Evolutionary conservation across 805 yeast genomes (phyloP).

Genomic region (Teunomyces tritomae): DNA sequence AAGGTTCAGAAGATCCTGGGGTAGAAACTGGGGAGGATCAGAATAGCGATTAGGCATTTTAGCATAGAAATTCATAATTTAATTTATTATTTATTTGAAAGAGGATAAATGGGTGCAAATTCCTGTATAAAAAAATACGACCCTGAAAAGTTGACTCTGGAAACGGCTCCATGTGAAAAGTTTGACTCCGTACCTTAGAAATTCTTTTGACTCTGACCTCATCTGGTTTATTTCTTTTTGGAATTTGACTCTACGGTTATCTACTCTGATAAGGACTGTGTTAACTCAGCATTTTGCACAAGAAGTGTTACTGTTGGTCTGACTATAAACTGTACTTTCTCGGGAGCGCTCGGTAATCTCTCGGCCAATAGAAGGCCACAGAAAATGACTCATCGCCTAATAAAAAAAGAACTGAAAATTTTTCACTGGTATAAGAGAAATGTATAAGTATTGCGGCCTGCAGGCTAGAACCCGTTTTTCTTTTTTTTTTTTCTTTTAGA

Average conservation of each 20-base stretch:
- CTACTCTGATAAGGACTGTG: background rate
- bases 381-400: conserved; percentile 1
- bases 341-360: background rate
- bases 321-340: background rate
- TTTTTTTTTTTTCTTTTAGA: background rate
- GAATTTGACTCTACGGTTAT: background rate
- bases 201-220: background rate
- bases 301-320: background rate
- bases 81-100: background rate
- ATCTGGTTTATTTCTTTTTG: background rate
- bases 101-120: background rate
- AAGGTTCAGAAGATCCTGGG: background rate
- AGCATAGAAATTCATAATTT: background rate
- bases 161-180: background rate
- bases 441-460: background rate
- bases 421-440: background rate
- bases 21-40: background rate
- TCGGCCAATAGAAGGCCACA: conserved; percentile 1
- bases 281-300: background rate
- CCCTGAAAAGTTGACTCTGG: background rate
- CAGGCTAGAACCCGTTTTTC: background rate
- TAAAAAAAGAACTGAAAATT: conserved; percentile 1
- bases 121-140: background rate
- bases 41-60: background rate
- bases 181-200: background rate